These are phyloP conservation scores for Ligustrum vulgare DNA, from an alignment of 257 asterid genomes.

Conservation along the genomic window DNA sequence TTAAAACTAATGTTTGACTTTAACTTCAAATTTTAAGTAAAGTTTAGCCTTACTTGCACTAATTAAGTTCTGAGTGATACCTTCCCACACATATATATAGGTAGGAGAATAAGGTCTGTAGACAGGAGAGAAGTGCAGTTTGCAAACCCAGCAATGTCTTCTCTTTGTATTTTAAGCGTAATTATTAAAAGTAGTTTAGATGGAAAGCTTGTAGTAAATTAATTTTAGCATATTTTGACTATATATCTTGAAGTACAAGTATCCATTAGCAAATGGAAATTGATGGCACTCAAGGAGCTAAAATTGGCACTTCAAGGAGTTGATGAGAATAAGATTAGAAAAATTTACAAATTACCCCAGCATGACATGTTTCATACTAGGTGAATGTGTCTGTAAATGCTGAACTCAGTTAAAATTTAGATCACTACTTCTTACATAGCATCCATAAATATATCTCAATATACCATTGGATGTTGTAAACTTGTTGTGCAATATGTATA, in stretches of 20 bases:
- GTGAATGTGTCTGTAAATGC: not conserved
- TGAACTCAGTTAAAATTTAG: not conserved
- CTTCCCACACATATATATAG: not conserved
- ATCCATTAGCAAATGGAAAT: not conserved
- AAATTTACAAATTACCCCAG: not conserved
- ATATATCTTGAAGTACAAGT: not conserved
- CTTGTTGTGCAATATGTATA: not conserved
- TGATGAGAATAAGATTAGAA: not conserved
- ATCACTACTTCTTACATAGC: not conserved
- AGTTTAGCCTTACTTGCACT: no score
- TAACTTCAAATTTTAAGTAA: no score
- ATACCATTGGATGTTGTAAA: not conserved
- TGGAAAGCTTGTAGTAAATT: not conserved
- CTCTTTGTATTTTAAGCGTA: conserved; percentile 7
- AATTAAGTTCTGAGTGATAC: conserved; percentile 12
- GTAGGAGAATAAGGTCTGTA: not conserved
- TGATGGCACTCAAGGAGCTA: not conserved
- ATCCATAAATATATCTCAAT: not conserved
- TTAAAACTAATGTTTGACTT: no score
- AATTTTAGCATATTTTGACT: conserved; percentile 2
- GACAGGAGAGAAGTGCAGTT: not conserved
- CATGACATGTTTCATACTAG: not conserved
- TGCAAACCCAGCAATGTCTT: conserved; percentile 3
- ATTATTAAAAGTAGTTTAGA: not conserved
- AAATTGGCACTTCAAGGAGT: not conserved